Evolutionary conservation across 768 basidiomycete species (phyloP).

Genomic region (Suillus subluteus): DNA sequence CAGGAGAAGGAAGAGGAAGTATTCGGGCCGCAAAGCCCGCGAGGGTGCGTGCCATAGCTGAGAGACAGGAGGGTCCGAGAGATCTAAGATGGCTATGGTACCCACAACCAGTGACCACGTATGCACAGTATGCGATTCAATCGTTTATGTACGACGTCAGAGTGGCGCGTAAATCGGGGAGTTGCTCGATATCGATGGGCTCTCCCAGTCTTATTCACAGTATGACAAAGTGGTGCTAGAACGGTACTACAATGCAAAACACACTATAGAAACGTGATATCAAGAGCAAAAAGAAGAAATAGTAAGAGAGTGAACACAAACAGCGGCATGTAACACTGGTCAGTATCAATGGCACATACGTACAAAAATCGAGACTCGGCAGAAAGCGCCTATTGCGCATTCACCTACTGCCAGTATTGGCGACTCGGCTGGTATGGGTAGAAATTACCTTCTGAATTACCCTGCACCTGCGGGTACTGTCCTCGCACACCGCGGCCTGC

Average conservation of each 20-base stretch:
- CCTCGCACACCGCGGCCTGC: slow-evolving; percentile 49
- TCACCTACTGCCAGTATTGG: slow-evolving; percentile 51
- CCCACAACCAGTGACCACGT: too few species aligned
- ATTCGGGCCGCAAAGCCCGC: slow-evolving; percentile 65
- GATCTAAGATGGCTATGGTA: too few species aligned
- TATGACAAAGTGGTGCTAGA: not conserved
- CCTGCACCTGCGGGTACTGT: slow-evolving; percentile 36
- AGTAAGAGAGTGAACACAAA: not conserved
- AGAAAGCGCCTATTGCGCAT: slow-evolving; percentile 11
- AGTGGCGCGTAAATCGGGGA: not conserved
- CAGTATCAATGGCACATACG: not conserved
- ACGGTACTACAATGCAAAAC: slow-evolving; percentile 5
- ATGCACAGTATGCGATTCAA: not conserved
- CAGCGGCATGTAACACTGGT: not conserved
- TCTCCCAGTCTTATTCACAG: not conserved
- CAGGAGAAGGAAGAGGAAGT: slow-evolving; percentile 93
- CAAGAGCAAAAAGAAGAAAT: slow-evolving; percentile 20
- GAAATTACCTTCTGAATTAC: slow-evolving; percentile 65
- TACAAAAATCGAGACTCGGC: slow-evolving; percentile 17
- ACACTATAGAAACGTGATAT: slow-evolving; percentile 19
- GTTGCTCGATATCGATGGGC: not conserved
- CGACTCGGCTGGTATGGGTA: slow-evolving; percentile 74
- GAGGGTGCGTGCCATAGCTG: slow-evolving; percentile 43
- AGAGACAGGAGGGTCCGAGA: too few species aligned
- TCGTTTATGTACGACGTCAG: not conserved